phyloP scores from a whole-genome alignment of 352 stramenopile genomes.

The Pythium chondricola region DNA sequence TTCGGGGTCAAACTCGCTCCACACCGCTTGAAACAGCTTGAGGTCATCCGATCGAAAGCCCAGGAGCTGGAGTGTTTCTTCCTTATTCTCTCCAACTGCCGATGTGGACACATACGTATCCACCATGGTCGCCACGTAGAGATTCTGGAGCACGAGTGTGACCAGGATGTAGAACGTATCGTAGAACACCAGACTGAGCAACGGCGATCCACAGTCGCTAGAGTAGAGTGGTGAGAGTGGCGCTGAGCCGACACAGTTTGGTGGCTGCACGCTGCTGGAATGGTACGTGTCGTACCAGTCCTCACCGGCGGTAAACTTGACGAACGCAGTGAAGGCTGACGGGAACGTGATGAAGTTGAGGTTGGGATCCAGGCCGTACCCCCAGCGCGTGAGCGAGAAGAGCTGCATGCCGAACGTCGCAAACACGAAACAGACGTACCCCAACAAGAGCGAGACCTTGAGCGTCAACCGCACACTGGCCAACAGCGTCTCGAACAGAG shows the following conservation, averaged over 20 bases:
- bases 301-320: conserved; percentile 79
- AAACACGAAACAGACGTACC: conserved; percentile 80
- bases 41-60: conserved; percentile 59
- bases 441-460: conserved; percentile 76
- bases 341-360: conserved; percentile 78
- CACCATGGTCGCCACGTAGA: conserved; percentile 78
- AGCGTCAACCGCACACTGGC: conserved; percentile 59
- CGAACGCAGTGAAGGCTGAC: conserved; percentile 59
- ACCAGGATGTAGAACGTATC: conserved; percentile 79
- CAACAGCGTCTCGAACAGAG: conserved; percentile 69
- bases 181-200: conserved; percentile 67
- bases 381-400: conserved; percentile 76
- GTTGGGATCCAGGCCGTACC: conserved; percentile 62
- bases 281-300: conserved; percentile 81
- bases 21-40: conserved; percentile 55
- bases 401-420: conserved; percentile 77
- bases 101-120: conserved; percentile 79
- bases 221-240: conserved; percentile 25
- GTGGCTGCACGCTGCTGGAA: conserved; percentile 49
- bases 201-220: conserved; percentile 63
- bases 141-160: conserved; percentile 69
- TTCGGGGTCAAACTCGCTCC: conserved; percentile 70
- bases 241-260: conserved; percentile 48
- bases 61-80: conserved; percentile 49
- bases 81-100: conserved; percentile 44